These are phyloP conservation scores for Spirogloea muscicola DNA, from an alignment of 139 green algal species.

Conservation along the genomic window DNA sequence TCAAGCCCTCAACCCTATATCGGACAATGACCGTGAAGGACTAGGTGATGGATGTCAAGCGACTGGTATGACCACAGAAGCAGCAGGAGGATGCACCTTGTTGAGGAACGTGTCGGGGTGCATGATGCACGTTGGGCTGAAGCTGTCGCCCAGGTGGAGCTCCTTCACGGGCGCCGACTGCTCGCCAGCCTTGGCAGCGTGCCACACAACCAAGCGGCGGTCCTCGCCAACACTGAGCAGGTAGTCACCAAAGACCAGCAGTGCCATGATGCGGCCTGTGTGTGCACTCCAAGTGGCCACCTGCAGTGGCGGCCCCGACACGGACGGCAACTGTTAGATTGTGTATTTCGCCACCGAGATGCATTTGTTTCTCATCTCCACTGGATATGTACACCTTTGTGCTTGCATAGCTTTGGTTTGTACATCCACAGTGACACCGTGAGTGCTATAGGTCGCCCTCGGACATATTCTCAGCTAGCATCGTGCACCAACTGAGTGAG, in stretches of 20 bases:
- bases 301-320: background rate
- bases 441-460: background rate
- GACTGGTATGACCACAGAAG: background rate
- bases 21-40: background rate
- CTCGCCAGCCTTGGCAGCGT: background rate
- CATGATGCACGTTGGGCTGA: slow-evolving; percentile 75
- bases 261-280: slow-evolving; percentile 53
- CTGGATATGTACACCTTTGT: background rate
- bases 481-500: background rate
- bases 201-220: slow-evolving; percentile 68
- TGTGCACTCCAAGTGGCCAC: slow-evolving; percentile 28
- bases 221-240: slow-evolving; percentile 72
- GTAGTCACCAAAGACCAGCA: slow-evolving; percentile 75
- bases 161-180: slow-evolving; percentile 2
- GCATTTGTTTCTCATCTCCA: background rate
- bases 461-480: background rate
- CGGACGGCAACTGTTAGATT: background rate
- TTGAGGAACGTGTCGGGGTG: slow-evolving; percentile 98
- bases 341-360: background rate
- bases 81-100: slow-evolving; percentile 59
- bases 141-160: slow-evolving; percentile 48
- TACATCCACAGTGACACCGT: background rate
- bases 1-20: too few species aligned
- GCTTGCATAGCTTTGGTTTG: background rate
- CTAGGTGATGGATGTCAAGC: too few species aligned